These are phyloP conservation scores for Leptographium lundbergii DNA, from an alignment of 2,329 filamentous ascomycete genomes.

Conservation along the genomic window DNA sequence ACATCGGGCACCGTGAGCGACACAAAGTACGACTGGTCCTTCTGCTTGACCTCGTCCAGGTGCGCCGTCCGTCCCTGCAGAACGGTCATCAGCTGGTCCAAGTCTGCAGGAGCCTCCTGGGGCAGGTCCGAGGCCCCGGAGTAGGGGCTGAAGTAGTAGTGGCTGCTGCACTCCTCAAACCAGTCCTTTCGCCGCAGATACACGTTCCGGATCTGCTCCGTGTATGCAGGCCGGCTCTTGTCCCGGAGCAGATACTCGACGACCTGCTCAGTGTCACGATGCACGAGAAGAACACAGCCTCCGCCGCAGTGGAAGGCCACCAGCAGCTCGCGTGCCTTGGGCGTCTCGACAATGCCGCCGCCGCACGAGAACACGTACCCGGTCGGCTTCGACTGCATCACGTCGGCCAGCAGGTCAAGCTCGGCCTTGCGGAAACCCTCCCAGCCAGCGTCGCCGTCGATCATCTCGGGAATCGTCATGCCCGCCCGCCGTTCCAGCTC, in stretches of 20 bases:
- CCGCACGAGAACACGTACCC: conserved; percentile 86
- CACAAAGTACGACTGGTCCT: conserved; percentile 80
- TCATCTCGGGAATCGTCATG: conserved; percentile 75
- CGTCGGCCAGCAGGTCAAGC: conserved; percentile 56
- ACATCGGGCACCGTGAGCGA: conserved; percentile 76
- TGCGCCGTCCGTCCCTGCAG: conserved; percentile 52
- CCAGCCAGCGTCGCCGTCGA: conserved; percentile 64
- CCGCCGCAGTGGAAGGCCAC: conserved; percentile 58
- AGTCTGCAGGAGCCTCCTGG: conserved; percentile 48
- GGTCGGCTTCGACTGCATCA: conserved; percentile 60
- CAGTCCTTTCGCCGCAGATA: conserved; percentile 81
- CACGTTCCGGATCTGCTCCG: conserved; percentile 82
- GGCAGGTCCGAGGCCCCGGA: conserved; percentile 23
- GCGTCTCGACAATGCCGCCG: conserved; percentile 81
- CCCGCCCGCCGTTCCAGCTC: conserved; percentile 66
- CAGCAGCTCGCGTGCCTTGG: conserved; percentile 66
- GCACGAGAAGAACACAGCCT: conserved; percentile 76
- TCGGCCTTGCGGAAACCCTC: conserved; percentile 76
- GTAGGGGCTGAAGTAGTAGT: conserved; percentile 78
- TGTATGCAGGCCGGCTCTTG: conserved; percentile 82
- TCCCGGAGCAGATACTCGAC: conserved; percentile 82
- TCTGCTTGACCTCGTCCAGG: conserved; percentile 42
- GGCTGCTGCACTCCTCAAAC: conserved; percentile 88
- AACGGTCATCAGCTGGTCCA: conserved; percentile 57
- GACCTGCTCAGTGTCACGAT: conserved; percentile 76